phyloP scores from a whole-genome alignment of 2,329 filamentous ascomycete species.

The Penicillium freii region DNA sequence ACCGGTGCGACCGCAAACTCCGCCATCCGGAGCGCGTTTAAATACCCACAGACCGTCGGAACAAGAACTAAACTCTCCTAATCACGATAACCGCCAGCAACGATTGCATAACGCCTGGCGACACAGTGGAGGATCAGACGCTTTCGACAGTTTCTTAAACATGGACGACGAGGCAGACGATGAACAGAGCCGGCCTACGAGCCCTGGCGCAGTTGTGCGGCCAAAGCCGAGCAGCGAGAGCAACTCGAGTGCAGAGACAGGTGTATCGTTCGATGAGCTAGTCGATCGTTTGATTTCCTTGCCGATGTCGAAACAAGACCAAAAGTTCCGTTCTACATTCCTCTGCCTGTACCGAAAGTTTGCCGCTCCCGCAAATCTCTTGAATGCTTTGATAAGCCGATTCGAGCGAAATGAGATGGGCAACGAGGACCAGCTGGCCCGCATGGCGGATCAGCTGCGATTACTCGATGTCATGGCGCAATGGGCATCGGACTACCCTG shows the following conservation, averaged over 20 bases:
- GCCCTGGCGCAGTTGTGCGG: constrained; percentile 31
- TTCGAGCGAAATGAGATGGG: constrained; percentile 73
- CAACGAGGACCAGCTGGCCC: constrained; percentile 70
- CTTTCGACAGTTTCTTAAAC: constrained; percentile 43
- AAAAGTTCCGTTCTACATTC: constrained; percentile 85
- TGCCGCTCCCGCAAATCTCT: constrained; percentile 73
- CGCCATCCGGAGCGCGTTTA: constrained; percentile 37
- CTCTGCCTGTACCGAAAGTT: constrained; percentile 94
- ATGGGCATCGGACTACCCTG: constrained; percentile 87
- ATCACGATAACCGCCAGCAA: constrained; percentile 33
- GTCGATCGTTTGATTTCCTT: constrained; percentile 83
- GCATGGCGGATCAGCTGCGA: constrained; percentile 76
- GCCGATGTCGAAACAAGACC: constrained; percentile 80
- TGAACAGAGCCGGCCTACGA: constrained; percentile 26
- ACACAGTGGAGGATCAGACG: constrained; percentile 41
- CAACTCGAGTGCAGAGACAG: constrained; percentile 35
- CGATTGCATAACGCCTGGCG: constrained; percentile 40
- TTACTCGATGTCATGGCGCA: constrained; percentile 80
- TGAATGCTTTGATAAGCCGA: constrained; percentile 64
- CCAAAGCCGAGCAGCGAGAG: constrained; percentile 34
- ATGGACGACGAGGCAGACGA: constrained; percentile 45
- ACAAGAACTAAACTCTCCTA: constrained; percentile 31
- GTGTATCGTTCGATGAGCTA: constrained; percentile 60
- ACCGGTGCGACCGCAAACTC: constrained; percentile 50
- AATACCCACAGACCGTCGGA: constrained; percentile 34